Percentiles rank a stretch among this genome's conserved stretches.
Conservation (phyloP, 139 green algal genomes). For the Parachlorella kessleri region DNA sequence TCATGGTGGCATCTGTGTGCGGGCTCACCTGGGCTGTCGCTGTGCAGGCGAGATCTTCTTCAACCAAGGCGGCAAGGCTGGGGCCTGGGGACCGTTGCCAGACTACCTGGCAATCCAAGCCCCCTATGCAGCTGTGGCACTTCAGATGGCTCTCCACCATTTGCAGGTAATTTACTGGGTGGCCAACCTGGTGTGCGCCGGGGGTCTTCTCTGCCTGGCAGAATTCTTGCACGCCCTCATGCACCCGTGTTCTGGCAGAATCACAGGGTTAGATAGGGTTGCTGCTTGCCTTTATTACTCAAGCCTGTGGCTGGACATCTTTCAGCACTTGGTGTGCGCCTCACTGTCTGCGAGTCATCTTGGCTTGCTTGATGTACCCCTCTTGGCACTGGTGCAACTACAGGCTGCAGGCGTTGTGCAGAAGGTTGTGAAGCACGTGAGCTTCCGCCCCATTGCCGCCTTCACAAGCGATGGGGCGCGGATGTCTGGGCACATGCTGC, state of each 20-base stretch:
- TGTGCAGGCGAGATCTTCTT: no score
- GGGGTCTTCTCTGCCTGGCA: not conserved
- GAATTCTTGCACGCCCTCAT: not conserved
- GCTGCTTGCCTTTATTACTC: not conserved
- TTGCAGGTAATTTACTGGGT: not conserved
- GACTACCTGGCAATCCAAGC: no score
- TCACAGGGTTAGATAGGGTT: not conserved
- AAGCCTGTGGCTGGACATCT: no score
- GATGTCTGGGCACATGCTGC: conserved; percentile 37
- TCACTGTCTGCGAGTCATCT: no score
- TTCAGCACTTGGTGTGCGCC: no score
- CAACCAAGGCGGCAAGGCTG: no score
- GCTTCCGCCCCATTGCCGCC: not conserved
- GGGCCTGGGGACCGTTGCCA: no score
- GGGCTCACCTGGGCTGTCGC: no score
- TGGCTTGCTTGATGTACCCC: no score
- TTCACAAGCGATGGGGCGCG: not conserved
- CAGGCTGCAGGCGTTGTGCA: not conserved
- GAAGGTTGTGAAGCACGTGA: not conserved
- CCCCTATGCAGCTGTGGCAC: conserved; percentile 2
- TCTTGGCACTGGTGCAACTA: no score
- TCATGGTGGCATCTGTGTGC: no score
- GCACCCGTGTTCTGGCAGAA: not conserved
- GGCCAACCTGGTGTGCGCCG: not conserved
- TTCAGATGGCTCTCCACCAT: conserved; percentile 29